These are phyloP conservation scores for Lavandula angustifolia DNA, from an alignment of 257 asterid species.

Conservation along the genomic window DNA sequence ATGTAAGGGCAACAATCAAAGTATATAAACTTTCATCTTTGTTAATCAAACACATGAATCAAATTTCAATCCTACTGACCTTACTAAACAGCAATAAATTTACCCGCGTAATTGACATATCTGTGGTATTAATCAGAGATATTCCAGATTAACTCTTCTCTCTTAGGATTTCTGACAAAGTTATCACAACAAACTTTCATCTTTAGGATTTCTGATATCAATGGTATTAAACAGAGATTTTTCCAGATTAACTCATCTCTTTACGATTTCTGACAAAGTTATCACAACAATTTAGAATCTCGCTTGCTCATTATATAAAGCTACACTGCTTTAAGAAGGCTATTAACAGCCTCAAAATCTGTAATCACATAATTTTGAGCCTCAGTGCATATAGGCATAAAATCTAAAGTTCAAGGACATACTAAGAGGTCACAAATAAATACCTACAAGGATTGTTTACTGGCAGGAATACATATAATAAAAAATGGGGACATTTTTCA, in stretches of 20 bases:
- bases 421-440: not conserved
- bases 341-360: not conserved
- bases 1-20: constrained; percentile 12
- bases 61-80: not conserved
- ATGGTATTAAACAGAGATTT: not conserved
- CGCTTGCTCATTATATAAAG: not conserved
- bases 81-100: constrained; percentile 18
- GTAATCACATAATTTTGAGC: not conserved
- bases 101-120: not conserved
- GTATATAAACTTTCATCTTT: constrained; percentile 8
- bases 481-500: not conserved
- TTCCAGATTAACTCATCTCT: constrained; percentile 1
- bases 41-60: constrained; percentile 12
- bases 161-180: not conserved
- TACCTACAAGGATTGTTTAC: not conserved
- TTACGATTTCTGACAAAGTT: not conserved
- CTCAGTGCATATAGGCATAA: not conserved
- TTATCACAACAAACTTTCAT: constrained; percentile 4
- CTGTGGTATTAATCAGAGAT: not conserved
- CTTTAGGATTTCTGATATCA: not conserved
- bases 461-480: not conserved
- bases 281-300: constrained; percentile 1
- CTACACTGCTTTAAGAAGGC: constrained; percentile 6
- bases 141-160: constrained; percentile 3
- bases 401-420: not conserved